Base-by-base conservation (phyloP, 1,284 basidiomycete genomes). In the Papiliotrema flavescens region DNA sequence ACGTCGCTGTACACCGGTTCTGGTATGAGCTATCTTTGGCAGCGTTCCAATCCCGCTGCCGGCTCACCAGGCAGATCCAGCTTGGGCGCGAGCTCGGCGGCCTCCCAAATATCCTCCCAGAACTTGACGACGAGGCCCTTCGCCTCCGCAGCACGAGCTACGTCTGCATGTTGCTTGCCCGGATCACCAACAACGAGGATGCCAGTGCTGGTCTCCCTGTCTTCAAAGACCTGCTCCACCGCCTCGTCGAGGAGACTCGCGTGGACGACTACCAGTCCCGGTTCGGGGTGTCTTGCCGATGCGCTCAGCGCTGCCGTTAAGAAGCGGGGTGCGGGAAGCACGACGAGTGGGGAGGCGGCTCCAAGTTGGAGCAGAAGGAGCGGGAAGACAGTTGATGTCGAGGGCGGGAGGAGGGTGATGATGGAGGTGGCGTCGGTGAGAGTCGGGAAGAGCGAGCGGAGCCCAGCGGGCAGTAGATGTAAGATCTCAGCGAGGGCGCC, bases 41-140 rank as follows among this genome's bases (percentile, higher is more conserved):
- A 15, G 24, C 11, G 11, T 5, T 7, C 20, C 13, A 28, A 49
- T 23, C 15, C n/a, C 4, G 47, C 34, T 24, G n/a, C 14, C 24
- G 8, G 44, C 61, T 54, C 43, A 65, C 63, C 51, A 23, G 54
- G 49, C 13, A 55, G 9, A 11, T 48, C 34, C 7, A 49, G 43
- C 15, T 50, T 52, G 20, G 51, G 20, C 13, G 52, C 54, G 9
- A 43, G 49, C 50, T 69, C 67, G 2, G 58, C 71, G 11, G 60
- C 60, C 9, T 67, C 69, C 71, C 71, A 75, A 17, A 74, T 55
- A 35, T 74, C 69, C 55, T 74, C 71, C 69, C 70, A 73, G 55
- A 55, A 70, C 32, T 54, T 54, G 14, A 72, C 62, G 14, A 46
- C 41, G 57, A 76, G 63, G 1, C 71, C 67, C 44, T 56, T 52